Evolutionary conservation across 2,329 filamentous ascomycete genomes (phyloP).

Genomic region (Polytolypa hystricis): DNA sequence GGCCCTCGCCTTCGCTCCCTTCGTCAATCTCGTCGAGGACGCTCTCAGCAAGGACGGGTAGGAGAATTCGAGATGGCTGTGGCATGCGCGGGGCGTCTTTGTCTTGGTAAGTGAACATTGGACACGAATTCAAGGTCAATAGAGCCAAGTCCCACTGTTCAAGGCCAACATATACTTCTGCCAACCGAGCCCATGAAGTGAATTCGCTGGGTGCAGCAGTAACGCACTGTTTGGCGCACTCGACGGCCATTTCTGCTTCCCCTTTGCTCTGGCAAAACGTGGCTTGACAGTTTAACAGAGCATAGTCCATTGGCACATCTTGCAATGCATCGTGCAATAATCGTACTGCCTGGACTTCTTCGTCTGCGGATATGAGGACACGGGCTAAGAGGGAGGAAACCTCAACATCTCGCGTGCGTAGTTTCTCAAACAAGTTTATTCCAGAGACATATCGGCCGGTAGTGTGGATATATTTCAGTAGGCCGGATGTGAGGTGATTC

Average conservation of each 20-base stretch:
- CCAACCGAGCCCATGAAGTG: slow-evolving; percentile 86
- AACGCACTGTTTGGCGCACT: slow-evolving; percentile 88
- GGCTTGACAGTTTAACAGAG: slow-evolving; percentile 88
- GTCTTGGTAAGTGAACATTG: slow-evolving; percentile 99
- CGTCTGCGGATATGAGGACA: slow-evolving; percentile 86
- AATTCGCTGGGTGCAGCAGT: slow-evolving; percentile 95
- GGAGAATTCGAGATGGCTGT: slow-evolving; percentile 73
- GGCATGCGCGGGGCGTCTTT: slow-evolving; percentile 94
- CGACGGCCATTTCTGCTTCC: slow-evolving; percentile 73
- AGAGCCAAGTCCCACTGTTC: slow-evolving; percentile 96
- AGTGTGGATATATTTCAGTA: slow-evolving; percentile 89
- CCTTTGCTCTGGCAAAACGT: slow-evolving; percentile 85
- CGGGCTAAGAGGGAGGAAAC: slow-evolving; percentile 86
- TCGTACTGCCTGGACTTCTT: slow-evolving; percentile 90
- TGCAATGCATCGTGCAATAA: slow-evolving; percentile 79
- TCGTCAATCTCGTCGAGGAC: slow-evolving; percentile 94
- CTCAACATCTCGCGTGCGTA: slow-evolving; percentile 80
- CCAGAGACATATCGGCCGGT: slow-evolving; percentile 89
- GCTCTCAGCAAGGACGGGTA: slow-evolving; percentile 80
- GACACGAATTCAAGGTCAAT: slow-evolving; percentile 92
- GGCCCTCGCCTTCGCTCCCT: slow-evolving; percentile 67
- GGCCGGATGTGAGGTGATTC: slow-evolving; percentile 87
- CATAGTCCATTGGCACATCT: slow-evolving; percentile 93
- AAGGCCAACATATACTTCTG: slow-evolving; percentile 84
- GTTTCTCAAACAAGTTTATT: slow-evolving; percentile 95